phyloP scores from a whole-genome alignment of 148 eudicot species.

The Rhododendron griersonianum region DNA sequence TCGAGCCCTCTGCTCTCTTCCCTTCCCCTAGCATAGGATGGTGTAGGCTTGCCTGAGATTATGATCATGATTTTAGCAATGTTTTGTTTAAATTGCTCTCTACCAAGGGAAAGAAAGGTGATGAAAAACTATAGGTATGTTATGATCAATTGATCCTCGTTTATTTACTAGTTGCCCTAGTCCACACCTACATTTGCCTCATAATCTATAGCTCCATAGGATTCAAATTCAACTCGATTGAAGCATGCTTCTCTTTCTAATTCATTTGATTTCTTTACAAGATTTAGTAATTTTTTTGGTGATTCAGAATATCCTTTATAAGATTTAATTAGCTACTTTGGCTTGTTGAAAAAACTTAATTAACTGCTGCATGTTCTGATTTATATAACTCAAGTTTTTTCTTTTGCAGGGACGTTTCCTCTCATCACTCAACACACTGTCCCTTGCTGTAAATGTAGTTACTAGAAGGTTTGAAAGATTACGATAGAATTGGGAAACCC shows the following conservation, averaged over 20 bases:
- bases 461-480: conserved; percentile 56
- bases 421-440: conserved; percentile 71
- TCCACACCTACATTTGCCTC: not conserved
- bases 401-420: conserved; percentile 72
- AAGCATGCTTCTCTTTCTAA: not conserved
- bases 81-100: not conserved
- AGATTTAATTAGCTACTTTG: not conserved
- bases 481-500: not conserved
- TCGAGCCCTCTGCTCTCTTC: not conserved
- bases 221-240: not conserved
- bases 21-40: not conserved
- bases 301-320: too few species aligned
- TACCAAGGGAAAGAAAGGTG: not conserved
- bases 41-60: not conserved
- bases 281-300: not conserved
- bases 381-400: conserved; percentile 3
- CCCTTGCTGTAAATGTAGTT: conserved; percentile 85
- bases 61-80: not conserved
- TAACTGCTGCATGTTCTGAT: conserved; percentile 2
- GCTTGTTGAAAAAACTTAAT: not conserved
- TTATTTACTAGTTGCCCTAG: not conserved
- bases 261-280: not conserved
- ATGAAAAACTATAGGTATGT: not conserved
- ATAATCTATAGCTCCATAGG: not conserved
- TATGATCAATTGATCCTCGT: not conserved